Base-by-base conservation (phyloP, 2,329 filamentous ascomycete genomes). In the Microcyclospora pomicola region DNA sequence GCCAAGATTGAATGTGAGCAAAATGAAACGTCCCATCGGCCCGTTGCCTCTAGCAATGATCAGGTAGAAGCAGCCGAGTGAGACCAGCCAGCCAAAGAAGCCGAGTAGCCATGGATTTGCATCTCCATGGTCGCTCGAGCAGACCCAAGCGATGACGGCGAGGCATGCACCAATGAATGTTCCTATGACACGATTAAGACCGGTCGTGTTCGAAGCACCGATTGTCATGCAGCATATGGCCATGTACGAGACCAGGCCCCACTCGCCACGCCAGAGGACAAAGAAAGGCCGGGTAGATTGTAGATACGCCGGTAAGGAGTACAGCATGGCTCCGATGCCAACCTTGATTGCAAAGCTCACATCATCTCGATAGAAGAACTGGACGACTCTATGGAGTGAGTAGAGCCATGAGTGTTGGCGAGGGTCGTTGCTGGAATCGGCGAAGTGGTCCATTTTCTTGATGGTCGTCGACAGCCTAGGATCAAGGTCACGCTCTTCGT, bases 201-300 rank as follows among this genome's bases (percentile, higher is more conserved):
- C 87, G 0, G 88, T 95, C 1, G 88, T 94, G 59, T 96, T 98
- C 15, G 86, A 84, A 6, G 91, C 86, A 19, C 91, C 91, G 15
- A 95, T 88, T 0, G 88, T 98, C 86, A 95, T 96, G 29, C 83
- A 86, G 56, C 87, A 93, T 15, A 98, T 91, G 54, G 96, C 77
- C 88, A 96, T 96, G 65, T 94, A 96, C 0, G 86, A 94, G 39
- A 98, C 61, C 2, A 98, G 69, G 15, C 91, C 91, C 91, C 91
- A 98, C 68, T 98, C 91, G 24, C 88, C 88, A 56, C 88, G 72
- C 85, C 87, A 96, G 51, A 80, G 80, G 37, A 77, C 71, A 57
- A 95, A 98, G 14, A 81, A 71, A 0, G 82, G 82, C 37, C 86
- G 70, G 2, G 86, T 93, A 7, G 71, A 65, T 1, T 77, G 73